Evolutionary conservation across 108 stramenopile species (phyloP).

Genomic region (Nitzschia sp.): DNA sequence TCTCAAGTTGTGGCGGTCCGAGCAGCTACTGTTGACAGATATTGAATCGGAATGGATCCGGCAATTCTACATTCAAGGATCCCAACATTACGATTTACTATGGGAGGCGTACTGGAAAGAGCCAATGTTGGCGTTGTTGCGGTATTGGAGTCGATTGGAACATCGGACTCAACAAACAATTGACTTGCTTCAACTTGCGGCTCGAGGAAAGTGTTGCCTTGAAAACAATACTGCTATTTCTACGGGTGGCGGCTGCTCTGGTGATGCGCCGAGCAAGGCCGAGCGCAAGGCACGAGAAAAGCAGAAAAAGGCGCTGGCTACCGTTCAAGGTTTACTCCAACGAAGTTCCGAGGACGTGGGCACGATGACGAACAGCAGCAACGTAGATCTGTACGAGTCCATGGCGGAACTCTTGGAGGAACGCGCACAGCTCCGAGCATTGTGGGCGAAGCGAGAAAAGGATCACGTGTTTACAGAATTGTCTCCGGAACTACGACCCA

Average conservation of each 20-base stretch:
- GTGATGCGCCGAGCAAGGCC: constrained; percentile 10
- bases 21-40: constrained; percentile 54
- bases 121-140: constrained; percentile 39
- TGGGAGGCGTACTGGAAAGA: constrained; percentile 41
- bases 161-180: constrained; percentile 44
- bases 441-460: constrained; percentile 50
- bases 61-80: constrained; percentile 76
- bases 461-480: constrained; percentile 51
- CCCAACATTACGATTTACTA: constrained; percentile 40
- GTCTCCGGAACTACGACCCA: constrained; percentile 34
- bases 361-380: not conserved
- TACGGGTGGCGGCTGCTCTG: not conserved
- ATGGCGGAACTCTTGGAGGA: constrained; percentile 45
- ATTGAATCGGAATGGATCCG: constrained; percentile 77
- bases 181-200: constrained; percentile 38
- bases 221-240: not conserved
- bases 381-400: constrained; percentile 36
- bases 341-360: constrained; percentile 5
- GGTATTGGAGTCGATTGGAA: constrained; percentile 56
- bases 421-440: constrained; percentile 42
- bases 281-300: constrained; percentile 47
- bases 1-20: constrained; percentile 49
- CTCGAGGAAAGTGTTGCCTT: constrained; percentile 36
- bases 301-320: constrained; percentile 41
- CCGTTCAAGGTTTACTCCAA: constrained; percentile 32